Percentiles rank a stretch among this genome's conserved stretches.
These are phyloP conservation scores for Brasenia schreberi DNA, from an alignment of 164 flowering plant species.

Conservation along the genomic window DNA sequence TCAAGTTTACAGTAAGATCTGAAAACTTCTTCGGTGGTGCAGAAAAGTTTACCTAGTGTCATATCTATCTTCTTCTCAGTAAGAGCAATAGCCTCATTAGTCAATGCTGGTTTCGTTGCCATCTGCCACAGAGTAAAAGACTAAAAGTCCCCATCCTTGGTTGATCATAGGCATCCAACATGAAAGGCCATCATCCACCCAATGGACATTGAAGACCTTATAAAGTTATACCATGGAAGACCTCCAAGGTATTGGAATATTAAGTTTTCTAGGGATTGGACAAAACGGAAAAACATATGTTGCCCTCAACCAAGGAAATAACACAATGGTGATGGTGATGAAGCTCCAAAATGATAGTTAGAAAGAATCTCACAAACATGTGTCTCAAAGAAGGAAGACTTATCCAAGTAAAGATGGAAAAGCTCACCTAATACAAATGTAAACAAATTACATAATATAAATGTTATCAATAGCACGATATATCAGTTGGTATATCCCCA, in stretches of 20 bases:
- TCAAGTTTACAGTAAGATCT: neutral
- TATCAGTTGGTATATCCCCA: too few species aligned
- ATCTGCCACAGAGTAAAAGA: slow-evolving; percentile 36
- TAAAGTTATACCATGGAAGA: neutral
- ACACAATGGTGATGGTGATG: too few species aligned
- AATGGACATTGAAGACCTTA: neutral
- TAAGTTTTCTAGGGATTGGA: too few species aligned
- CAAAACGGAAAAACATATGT: too few species aligned
- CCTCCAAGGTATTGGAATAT: neutral
- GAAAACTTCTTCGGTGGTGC: neutral
- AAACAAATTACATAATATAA: too few species aligned
- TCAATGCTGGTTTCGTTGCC: slow-evolving; percentile 54
- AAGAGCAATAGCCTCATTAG: slow-evolving; percentile 69
- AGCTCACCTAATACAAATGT: too few species aligned
- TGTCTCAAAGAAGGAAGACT: too few species aligned
- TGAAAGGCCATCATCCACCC: neutral
- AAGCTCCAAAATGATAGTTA: too few species aligned
- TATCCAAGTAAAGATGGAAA: too few species aligned
- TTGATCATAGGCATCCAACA: neutral
- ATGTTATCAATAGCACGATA: too few species aligned
- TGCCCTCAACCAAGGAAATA: too few species aligned
- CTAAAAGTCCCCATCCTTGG: neutral
- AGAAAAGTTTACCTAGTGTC: slow-evolving; percentile 45
- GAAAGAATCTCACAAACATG: too few species aligned
- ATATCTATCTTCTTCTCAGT: slow-evolving; percentile 95